Evolutionary conservation across 139 green algal species (phyloP).

Genomic region (Picochlorum sp.): DNA sequence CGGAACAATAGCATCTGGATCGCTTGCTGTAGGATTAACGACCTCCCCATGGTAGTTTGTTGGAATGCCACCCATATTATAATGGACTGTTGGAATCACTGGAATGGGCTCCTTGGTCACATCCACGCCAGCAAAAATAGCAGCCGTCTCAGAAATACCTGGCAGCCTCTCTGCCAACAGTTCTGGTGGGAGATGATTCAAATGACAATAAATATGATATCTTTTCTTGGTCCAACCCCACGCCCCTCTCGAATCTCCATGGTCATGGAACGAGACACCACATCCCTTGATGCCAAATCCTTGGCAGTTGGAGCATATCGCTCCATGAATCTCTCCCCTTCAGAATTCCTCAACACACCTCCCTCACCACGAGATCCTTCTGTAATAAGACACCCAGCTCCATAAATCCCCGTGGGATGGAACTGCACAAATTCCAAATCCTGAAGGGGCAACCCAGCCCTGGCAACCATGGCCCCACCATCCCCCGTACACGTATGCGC

Average conservation of each 20-base stretch:
- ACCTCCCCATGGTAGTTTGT: slow-evolving; percentile 89
- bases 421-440: slow-evolving; percentile 96
- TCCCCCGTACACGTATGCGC: slow-evolving; percentile 99
- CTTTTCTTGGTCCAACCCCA: slow-evolving; percentile 59
- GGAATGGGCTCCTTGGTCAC: slow-evolving; percentile 48
- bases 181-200: slow-evolving; percentile 96
- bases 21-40: slow-evolving; percentile 26
- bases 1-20: slow-evolving; percentile 81
- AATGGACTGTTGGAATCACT: slow-evolving; percentile 97
- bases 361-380: slow-evolving; percentile 93
- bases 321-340: slow-evolving; percentile 99
- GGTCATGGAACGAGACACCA: slow-evolving; percentile 91
- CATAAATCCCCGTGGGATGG: slow-evolving; percentile 98
- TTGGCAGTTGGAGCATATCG: slow-evolving; percentile 95
- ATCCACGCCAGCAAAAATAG: slow-evolving; percentile 91
- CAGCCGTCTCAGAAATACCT: slow-evolving; percentile 94
- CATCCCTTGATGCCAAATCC: slow-evolving; percentile 95
- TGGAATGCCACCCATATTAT: slow-evolving; percentile 99
- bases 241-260: slow-evolving; percentile 87
- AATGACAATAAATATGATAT: slow-evolving; percentile 99
- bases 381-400: slow-evolving; percentile 97
- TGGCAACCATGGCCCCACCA: slow-evolving; percentile 87
- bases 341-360: slow-evolving; percentile 91
- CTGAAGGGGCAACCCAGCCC: slow-evolving; percentile 89
- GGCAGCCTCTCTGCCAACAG: slow-evolving; percentile 93